Conservation (phyloP, 257 asterid species). For the Henckelia pumila region DNA sequence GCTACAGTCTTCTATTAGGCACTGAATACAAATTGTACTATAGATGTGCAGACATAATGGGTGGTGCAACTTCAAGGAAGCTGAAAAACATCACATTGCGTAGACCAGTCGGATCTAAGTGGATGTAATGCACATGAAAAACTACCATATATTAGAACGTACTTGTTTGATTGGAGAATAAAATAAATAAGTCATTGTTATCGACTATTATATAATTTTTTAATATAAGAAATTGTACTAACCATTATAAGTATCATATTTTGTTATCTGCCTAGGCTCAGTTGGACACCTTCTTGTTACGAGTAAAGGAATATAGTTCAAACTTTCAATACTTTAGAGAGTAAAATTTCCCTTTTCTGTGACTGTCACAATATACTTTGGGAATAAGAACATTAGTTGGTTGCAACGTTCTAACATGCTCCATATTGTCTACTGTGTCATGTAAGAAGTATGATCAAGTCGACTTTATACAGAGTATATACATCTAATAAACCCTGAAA, state of each 20-base stretch:
- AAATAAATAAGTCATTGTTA: too few species aligned
- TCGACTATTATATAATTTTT: too few species aligned
- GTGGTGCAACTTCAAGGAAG: neutral
- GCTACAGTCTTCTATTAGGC: neutral
- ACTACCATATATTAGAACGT: too few species aligned
- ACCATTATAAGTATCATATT: neutral
- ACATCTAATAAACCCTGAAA: neutral
- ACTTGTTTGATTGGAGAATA: neutral
- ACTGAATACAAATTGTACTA: neutral
- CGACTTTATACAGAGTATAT: too few species aligned
- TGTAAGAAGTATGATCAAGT: neutral
- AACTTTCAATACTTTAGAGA: neutral
- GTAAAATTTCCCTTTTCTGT: neutral
- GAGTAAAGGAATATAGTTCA: neutral
- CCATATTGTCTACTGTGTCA: neutral
- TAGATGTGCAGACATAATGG: neutral
- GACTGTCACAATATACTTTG: neutral
- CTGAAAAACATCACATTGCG: neutral
- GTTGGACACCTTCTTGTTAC: neutral
- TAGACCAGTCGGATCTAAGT: too few species aligned
- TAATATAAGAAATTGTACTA: neutral
- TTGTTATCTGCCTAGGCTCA: too few species aligned
- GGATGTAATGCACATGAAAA: too few species aligned
- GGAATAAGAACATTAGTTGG: neutral
- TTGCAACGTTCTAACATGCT: neutral